Conservation (phyloP, 352 stramenopile genomes). For the Phytophthora pseudosyringae region DNA sequence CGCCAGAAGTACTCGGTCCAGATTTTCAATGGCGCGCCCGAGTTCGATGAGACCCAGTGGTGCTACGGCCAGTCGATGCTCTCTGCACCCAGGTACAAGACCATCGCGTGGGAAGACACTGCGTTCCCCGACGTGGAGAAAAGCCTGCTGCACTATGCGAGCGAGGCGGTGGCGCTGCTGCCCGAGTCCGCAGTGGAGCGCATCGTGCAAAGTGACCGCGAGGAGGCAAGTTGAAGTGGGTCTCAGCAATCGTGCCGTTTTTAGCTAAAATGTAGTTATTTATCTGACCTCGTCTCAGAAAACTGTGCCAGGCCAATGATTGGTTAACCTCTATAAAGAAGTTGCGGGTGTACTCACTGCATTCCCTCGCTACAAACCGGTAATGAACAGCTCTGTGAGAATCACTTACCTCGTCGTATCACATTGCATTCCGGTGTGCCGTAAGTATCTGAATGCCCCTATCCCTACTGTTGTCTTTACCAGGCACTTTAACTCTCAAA, state of each 20-base stretch:
- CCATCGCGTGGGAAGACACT: slow-evolving; percentile 43
- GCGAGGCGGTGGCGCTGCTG: slow-evolving; percentile 38
- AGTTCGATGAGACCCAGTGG: slow-evolving; percentile 45
- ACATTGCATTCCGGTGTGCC: slow-evolving; percentile 9
- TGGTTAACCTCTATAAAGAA: slow-evolving; percentile 12
- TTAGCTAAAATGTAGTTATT: slow-evolving; percentile 32
- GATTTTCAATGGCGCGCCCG: slow-evolving; percentile 48
- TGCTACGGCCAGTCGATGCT: slow-evolving; percentile 51
- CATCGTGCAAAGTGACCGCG: slow-evolving; percentile 26
- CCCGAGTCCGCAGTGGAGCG: slow-evolving; percentile 10
- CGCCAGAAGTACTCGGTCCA: slow-evolving; percentile 44
- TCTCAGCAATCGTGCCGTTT: slow-evolving; percentile 8
- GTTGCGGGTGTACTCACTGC: not conserved
- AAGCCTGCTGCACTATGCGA: slow-evolving; percentile 41
- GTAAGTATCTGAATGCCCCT: slow-evolving; percentile 17
- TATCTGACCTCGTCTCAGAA: slow-evolving; percentile 25
- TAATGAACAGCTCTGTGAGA: not conserved
- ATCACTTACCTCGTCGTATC: slow-evolving; percentile 2
- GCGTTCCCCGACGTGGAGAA: slow-evolving; percentile 37
- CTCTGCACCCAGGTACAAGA: slow-evolving; percentile 32
- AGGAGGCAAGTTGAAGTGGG: slow-evolving; percentile 29
- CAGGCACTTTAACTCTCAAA: not conserved
- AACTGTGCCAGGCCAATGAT: not conserved
- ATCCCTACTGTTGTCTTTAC: not conserved
- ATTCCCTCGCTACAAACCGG: not conserved